Percentiles rank a stretch among this genome's conserved stretches.
Evolutionary conservation across 805 yeast genomes (phyloP).

Genomic region (Yamadazyma philogaea): DNA sequence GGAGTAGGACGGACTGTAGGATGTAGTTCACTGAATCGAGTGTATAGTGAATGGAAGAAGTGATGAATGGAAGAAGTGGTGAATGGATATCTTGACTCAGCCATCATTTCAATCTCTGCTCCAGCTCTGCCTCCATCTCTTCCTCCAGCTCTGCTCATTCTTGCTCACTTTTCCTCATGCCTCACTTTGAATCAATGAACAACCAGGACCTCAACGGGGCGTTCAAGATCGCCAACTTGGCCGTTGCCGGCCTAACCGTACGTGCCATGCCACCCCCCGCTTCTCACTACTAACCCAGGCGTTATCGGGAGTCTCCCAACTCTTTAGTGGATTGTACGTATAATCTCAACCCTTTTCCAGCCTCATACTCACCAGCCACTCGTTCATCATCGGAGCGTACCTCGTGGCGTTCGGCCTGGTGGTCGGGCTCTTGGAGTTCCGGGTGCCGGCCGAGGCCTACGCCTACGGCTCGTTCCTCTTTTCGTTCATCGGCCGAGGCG

Average conservation of each 20-base stretch:
- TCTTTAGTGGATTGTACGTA: conserved; percentile 48
- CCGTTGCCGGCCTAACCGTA: conserved; percentile 55
- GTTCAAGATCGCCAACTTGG: conserved; percentile 51
- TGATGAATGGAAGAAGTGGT: too few species aligned
- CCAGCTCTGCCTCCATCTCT: too few species aligned
- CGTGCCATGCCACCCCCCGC: conserved; percentile 20
- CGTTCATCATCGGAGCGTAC: conserved; percentile 57
- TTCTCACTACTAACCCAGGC: conserved; percentile 28
- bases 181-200: conserved; percentile 12
- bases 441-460: conserved; percentile 57
- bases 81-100: too few species aligned
- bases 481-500: conserved; percentile 73
- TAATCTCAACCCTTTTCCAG: neutral
- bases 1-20: neutral
- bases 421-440: conserved; percentile 49
- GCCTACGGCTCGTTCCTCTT: conserved; percentile 65
- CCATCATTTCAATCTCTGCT: too few species aligned
- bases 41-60: too few species aligned
- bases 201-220: conserved; percentile 39
- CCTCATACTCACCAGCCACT: conserved; percentile 14
- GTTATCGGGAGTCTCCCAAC: conserved; percentile 47
- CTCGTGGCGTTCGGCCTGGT: conserved; percentile 52
- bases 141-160: too few species aligned
- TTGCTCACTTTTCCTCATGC: too few species aligned
- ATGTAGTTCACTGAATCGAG: neutral